These are phyloP conservation scores for Euphorbia peplus DNA, from an alignment of 345 rosid genomes.

Conservation along the genomic window DNA sequence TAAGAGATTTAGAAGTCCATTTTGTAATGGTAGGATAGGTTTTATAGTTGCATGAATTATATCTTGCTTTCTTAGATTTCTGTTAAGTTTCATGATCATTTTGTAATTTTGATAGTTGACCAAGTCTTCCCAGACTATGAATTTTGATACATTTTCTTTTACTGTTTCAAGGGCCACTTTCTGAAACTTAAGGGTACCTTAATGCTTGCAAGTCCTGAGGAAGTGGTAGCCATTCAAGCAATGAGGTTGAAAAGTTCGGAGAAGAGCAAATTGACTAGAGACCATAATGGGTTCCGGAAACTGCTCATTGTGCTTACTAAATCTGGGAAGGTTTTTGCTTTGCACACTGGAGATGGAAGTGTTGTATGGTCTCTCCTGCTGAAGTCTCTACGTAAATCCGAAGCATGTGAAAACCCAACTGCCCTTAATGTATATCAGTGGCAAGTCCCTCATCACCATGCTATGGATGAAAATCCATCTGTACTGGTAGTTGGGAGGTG, in stretches of 20 bases:
- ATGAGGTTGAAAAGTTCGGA: slow-evolving; percentile 83
- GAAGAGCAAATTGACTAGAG: slow-evolving; percentile 93
- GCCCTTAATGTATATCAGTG: slow-evolving; percentile 73
- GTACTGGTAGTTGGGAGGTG: slow-evolving; percentile 84
- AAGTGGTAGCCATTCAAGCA: slow-evolving; percentile 76
- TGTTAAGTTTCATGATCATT: not conserved
- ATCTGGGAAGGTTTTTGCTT: slow-evolving; percentile 81
- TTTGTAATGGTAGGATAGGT: not conserved
- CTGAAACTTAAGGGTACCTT: slow-evolving; percentile 90
- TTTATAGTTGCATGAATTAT: slow-evolving; percentile 1
- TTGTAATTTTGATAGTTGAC: not conserved
- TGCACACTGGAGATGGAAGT: slow-evolving; percentile 96
- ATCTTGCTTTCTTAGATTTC: not conserved
- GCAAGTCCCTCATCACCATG: slow-evolving; percentile 99
- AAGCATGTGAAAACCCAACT: slow-evolving; percentile 49
- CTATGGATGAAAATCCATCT: slow-evolving; percentile 89
- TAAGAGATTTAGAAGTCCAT: slow-evolving; percentile 6
- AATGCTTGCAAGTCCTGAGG: slow-evolving; percentile 95
- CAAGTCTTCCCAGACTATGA: slow-evolving; percentile 8
- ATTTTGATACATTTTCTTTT: slow-evolving; percentile 26
- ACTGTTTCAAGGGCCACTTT: slow-evolving; percentile 66
- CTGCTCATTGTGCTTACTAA: slow-evolving; percentile 77
- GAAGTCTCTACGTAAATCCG: slow-evolving; percentile 58
- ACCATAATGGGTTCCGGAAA: slow-evolving; percentile 97
- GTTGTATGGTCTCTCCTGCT: slow-evolving; percentile 87